Evolutionary conservation across 169 alveolate genomes (phyloP), one percentile per base, ranked within the genome.

Genomic region (Plasmodium vinckei): DNA sequence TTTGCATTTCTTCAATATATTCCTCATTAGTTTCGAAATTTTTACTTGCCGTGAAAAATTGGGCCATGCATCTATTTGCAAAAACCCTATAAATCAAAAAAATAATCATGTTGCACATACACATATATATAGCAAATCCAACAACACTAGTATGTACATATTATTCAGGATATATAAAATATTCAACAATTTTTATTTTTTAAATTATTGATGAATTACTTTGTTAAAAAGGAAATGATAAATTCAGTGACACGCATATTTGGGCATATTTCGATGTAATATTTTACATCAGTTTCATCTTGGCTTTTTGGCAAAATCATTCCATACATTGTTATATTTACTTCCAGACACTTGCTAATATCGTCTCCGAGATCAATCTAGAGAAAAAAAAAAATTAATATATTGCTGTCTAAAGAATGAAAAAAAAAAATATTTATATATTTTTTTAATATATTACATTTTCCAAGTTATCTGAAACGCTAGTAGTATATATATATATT

Each of bases 211-310:
- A 27, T 4, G 7, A 33, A 7, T 73, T 60, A 75, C 88, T 75
- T 75, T 60, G 88, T 75, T 44, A 75, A 49, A 49, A 75, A 75
- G 23, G 88, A 63, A 39, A 75, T 61, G 19, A 75, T 27, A 23
- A 25, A 23, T 67, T 75, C 68, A 53, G 27, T 75, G 42, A 75
- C 44, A 49, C 63, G 61, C 27, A 46, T 49, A 49, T 75, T 75
- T 10, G 88, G 88, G 9, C 69, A 75, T 75, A 75, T 46, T 75
- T 75, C 88, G 49, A 75, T 59, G 71, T 75, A 75, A 23, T 73
- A 75, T 49, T 75, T 75, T 13, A 75, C 68, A 68, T 21, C 1
- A 19, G 88, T 75, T 68, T 75, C 53, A 5, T 63, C 69, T 19
- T 9, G 17, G 9, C 9, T 56, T 23, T 56, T 75, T 6, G 88